Base-by-base conservation (phyloP, 441 rosid species). In the Jatropha multifida region DNA sequence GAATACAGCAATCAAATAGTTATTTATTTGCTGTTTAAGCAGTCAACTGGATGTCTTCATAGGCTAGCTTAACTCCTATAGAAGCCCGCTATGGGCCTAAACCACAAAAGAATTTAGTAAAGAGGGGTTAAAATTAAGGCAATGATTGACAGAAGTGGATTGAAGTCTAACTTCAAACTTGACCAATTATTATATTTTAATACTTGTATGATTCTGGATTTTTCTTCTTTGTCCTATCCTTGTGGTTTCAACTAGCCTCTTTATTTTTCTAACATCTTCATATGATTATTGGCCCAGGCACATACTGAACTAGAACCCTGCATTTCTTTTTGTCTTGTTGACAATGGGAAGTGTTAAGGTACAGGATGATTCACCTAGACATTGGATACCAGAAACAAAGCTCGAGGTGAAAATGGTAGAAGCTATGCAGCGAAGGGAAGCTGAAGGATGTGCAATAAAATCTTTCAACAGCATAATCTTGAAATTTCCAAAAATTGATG, bases 401-500 rank as follows among this genome's bases (percentile, higher is more conserved):
- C 86, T 95, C 12, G 99, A 95, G 82, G 88, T 90, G 14, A 92
- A 90, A 75, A 89, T 93, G 87, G 88, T 82, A 58, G 97, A 93
- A 88, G 94, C 96, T 60, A 81, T 92, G 89, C 89, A 81, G 79
- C 86, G 89, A 60, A 87, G 94, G 77, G 92, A 90, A 74, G 79
- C 86, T 48, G 76, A 65, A 82, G 97, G 93, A 74, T 88, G 89
- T 71, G 69, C 87, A 42, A 77, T 90, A 83, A 92, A 87, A 83
- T 95, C 98, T 7, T 93, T 95, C 85, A 90, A 90, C 87, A 84
- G 90, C 82, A 79, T 93, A 42, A 86, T 95, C 82, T 85, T 95
- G 81, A 95, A 95, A 79, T 95, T 93, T 80, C 98, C 99, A 1
- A 93, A 92, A 83, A 93, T 95, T 23, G 99, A 95, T 44, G 84